phyloP scores from a whole-genome alignment of 2,329 filamentous ascomycete species.

The Chrysoporthe puriensis region DNA sequence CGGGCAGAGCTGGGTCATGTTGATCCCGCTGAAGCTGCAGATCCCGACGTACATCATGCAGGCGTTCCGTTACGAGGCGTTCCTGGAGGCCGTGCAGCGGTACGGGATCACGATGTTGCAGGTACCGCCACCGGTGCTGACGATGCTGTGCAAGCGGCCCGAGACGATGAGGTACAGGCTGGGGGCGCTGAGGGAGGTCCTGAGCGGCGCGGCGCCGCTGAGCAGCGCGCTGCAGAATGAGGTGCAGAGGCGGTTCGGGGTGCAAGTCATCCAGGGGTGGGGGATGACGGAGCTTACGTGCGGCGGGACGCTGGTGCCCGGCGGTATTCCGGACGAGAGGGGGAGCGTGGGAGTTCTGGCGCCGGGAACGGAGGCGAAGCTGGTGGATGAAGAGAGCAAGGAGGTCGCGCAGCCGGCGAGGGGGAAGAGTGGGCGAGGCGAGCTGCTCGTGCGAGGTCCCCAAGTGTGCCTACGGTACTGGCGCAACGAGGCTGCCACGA shows the following conservation, averaged over 20 bases:
- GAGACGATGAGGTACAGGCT: slow-evolving; percentile 57
- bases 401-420: slow-evolving; percentile 43
- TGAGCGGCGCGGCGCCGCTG: slow-evolving; percentile 58
- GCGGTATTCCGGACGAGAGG: slow-evolving; percentile 42
- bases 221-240: slow-evolving; percentile 47
- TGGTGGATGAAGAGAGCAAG: slow-evolving; percentile 56
- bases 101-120: slow-evolving; percentile 58
- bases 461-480: slow-evolving; percentile 64
- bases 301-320: slow-evolving; percentile 47
- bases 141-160: slow-evolving; percentile 62
- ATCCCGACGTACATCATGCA: slow-evolving; percentile 60
- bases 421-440: slow-evolving; percentile 49
- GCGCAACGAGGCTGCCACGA: slow-evolving; percentile 58
- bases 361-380: slow-evolving; percentile 57
- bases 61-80: slow-evolving; percentile 57
- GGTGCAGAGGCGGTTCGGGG: slow-evolving; percentile 46
- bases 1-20: slow-evolving; percentile 56
- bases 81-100: slow-evolving; percentile 53
- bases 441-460: slow-evolving; percentile 58
- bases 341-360: slow-evolving; percentile 56
- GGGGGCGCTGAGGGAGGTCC: slow-evolving; percentile 49
- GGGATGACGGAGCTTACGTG: slow-evolving; percentile 63
- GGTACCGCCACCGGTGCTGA: slow-evolving; percentile 61
- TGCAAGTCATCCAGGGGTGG: slow-evolving; percentile 56
- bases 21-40: slow-evolving; percentile 40